Percentiles rank a stretch among this genome's conserved stretches.
These are phyloP conservation scores for Aspergillus egyptiacus DNA, from an alignment of 495 filamentous ascomycete genomes.

Conservation along the genomic window DNA sequence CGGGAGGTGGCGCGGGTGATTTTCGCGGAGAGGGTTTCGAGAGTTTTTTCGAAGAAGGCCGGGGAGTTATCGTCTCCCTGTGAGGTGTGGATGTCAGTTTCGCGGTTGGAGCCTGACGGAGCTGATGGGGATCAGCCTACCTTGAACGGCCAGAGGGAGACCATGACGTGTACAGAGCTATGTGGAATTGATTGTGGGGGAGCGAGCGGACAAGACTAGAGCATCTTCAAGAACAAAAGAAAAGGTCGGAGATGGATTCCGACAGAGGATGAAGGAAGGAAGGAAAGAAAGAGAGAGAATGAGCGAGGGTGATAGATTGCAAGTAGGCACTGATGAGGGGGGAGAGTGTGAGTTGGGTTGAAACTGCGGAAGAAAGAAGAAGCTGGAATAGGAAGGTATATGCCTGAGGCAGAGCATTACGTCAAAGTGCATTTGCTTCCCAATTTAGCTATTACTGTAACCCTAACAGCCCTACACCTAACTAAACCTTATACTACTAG, in stretches of 20 bases:
- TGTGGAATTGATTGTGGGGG: constrained; percentile 2
- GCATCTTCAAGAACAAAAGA: neutral
- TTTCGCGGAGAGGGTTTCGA: constrained; percentile 73
- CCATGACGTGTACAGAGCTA: constrained; percentile 50
- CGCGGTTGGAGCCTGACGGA: neutral
- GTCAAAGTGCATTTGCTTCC: neutral
- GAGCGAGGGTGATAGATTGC: neutral
- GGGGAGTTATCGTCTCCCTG: constrained; percentile 80
- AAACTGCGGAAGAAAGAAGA: neutral
- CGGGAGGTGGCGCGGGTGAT: constrained; percentile 65
- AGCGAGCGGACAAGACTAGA: constrained; percentile 4
- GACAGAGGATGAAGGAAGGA: neutral
- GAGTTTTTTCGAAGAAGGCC: constrained; percentile 85
- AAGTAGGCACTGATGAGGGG: no score
- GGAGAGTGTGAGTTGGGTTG: no score
- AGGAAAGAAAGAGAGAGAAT: constrained; percentile 3
- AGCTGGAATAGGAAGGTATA: neutral
- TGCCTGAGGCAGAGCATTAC: constrained; percentile 2
- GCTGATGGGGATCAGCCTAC: constrained; percentile 36
- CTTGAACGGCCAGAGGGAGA: constrained; percentile 78
- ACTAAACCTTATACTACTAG: neutral
- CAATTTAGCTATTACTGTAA: neutral
- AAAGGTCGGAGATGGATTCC: neutral
- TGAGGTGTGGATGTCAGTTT: constrained; percentile 5
- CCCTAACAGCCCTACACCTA: neutral